Conservation (phyloP, 2,329 filamentous ascomycete genomes). For the Sporothrix variecibatus region DNA sequence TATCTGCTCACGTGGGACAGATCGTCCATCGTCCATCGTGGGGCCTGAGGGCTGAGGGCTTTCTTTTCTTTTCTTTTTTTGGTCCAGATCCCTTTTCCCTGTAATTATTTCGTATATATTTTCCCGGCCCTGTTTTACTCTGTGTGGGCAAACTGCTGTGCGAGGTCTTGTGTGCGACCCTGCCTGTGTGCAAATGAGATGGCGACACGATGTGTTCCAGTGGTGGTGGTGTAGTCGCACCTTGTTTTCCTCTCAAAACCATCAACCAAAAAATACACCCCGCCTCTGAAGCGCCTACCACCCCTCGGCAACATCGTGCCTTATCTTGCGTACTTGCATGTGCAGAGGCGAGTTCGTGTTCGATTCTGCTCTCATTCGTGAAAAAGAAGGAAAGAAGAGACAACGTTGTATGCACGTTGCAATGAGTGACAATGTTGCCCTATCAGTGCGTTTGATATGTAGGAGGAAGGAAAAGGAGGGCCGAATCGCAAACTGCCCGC, state of each 20-base stretch:
- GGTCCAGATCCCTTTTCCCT: neutral
- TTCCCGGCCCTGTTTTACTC: neutral
- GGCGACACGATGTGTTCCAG: neutral
- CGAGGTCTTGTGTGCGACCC: neutral
- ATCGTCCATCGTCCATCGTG: neutral
- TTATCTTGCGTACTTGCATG: conserved; percentile 4
- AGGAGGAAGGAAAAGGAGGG: neutral
- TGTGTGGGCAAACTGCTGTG: neutral
- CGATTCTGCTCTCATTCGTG: neutral
- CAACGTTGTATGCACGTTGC: conserved; percentile 16
- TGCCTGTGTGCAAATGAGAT: neutral
- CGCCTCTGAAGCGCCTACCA: neutral
- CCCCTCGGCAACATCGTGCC: conserved; percentile 4
- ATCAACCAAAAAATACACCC: too few relatives aligned
- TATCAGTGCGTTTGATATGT: neutral
- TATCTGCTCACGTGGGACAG: conserved; percentile 1
- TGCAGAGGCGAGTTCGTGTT: conserved; percentile 1
- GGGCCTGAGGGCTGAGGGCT: neutral
- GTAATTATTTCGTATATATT: neutral
- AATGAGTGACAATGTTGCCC: neutral
- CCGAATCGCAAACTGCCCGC: neutral
- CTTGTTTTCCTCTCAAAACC: neutral
- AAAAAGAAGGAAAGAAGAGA: neutral
- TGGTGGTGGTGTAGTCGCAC: neutral
- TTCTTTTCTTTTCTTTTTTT: neutral